Base-by-base conservation (phyloP, 139 green algal genomes). In the Picochlorum sp. region DNA sequence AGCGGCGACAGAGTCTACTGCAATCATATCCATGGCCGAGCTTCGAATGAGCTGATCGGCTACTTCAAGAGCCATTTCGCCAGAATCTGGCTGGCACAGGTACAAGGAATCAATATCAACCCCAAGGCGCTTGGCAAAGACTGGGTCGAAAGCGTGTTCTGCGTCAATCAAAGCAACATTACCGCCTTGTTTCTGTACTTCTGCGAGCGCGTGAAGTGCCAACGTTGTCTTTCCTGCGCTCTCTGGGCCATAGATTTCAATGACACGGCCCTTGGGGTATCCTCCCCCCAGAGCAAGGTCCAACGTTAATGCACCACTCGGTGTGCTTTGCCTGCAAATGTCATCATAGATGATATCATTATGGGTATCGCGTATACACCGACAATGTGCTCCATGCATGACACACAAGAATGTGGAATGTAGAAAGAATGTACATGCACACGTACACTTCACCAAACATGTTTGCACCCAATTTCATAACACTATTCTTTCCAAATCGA, bases 221-320 rank as follows among this genome's bases (percentile, higher is more conserved):
- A 98, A 70, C 0, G 93, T 97, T 3, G 91, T 98, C 80, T 98
- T 98, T 54, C 93, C 93, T 50, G 76, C 86, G 47, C 69, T 81
- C 77, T 99, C 93, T 18, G 90, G 91, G 6, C 92, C 92, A 74
- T 87, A 97, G 14, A 92, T 87, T 82, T 97, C 90, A 5, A 97
- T 77, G 28, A 97, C 86, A 18, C 89, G 70, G 3, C 90, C 92
- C 49, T 77, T 84, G 10, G 89, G 90, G 56, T 85, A 90, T 34
- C 86, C 91, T 8, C 84, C 90, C 0, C 90, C 89, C 15, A 96
- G 70, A 0, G 89, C 89, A 16, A 83, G 62, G 66, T 97, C 91
- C 7, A 97, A 73, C 0, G 83, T 88, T 7, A 96, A 70, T 47
- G 84, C 84, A 37, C 91, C 89, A 30, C 56, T 84, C n/a, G 90